These are phyloP conservation scores for Fusarium nanum DNA, from an alignment of 2,329 filamentous ascomycete species.

Conservation along the genomic window DNA sequence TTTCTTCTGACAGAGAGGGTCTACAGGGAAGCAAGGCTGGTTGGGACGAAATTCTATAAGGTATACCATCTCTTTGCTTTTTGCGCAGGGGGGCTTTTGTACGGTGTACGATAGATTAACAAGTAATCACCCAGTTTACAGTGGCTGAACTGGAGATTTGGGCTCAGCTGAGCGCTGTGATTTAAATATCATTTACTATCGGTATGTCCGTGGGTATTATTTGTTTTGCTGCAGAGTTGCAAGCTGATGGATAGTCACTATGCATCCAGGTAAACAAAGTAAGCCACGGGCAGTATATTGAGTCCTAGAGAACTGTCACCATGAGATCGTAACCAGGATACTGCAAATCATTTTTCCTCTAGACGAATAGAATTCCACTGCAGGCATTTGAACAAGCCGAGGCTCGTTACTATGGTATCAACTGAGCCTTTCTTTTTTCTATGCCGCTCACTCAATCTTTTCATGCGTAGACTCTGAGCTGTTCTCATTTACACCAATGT, in stretches of 20 bases:
- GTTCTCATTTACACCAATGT: background rate
- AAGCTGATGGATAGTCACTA: background rate
- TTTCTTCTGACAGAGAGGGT: background rate
- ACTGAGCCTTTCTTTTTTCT: constrained; percentile 1
- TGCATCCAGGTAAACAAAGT: background rate
- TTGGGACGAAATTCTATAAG: constrained; percentile 1
- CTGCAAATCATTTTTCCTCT: background rate
- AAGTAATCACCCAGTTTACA: background rate
- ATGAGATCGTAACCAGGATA: background rate
- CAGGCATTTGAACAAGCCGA: background rate
- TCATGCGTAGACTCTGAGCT: background rate
- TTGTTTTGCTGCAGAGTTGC: background rate
- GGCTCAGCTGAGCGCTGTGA: background rate
- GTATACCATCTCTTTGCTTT: constrained; percentile 21
- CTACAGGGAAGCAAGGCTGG: background rate
- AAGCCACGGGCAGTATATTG: background rate
- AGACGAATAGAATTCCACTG: background rate
- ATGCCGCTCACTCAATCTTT: background rate
- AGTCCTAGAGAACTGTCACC: background rate
- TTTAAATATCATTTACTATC: background rate
- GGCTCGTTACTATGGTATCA: background rate
- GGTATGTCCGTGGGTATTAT: background rate
- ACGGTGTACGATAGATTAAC: constrained; percentile 12
- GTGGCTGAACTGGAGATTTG: background rate
- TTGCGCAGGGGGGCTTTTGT: constrained; percentile 3